These are phyloP conservation scores for Psilocybe azurescens DNA, from an alignment of 768 basidiomycete species.

Conservation along the genomic window DNA sequence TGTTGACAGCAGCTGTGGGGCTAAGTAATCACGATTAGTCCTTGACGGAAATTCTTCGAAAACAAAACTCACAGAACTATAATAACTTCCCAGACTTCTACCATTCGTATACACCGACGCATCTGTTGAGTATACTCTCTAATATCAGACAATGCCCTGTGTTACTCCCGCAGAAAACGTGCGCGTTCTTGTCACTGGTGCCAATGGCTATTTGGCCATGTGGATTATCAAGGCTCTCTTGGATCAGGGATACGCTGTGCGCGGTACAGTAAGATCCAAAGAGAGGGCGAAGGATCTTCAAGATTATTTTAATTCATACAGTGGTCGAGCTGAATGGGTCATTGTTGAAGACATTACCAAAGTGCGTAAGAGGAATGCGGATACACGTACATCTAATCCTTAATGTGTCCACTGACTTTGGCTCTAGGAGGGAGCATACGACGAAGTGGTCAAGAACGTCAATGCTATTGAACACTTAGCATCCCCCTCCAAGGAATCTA, in stretches of 20 bases:
- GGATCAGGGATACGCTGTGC: slow-evolving; percentile 8
- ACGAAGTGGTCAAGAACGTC: slow-evolving; percentile 77
- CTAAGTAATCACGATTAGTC: too few species aligned
- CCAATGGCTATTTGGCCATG: slow-evolving; percentile 11
- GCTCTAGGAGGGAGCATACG: slow-evolving; percentile 67
- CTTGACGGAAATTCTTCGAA: too few species aligned
- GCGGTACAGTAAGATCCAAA: background rate
- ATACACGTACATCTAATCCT: background rate
- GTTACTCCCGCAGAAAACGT: background rate
- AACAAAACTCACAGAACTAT: too few species aligned
- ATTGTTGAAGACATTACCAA: slow-evolving; percentile 6
- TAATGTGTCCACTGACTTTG: background rate
- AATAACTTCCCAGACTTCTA: too few species aligned
- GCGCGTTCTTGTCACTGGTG: slow-evolving; percentile 10
- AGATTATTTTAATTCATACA: background rate
- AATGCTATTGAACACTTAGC: slow-evolving; percentile 75
- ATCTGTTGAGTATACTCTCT: too few species aligned
- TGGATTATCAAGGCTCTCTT: slow-evolving; percentile 6
- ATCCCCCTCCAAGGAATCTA: slow-evolving; percentile 55
- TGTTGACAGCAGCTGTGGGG: too few species aligned
- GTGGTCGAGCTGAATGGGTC: background rate
- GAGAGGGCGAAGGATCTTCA: background rate
- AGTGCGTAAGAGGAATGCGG: background rate
- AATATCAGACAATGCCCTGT: background rate
- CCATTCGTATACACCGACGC: too few species aligned